Base-by-base conservation (phyloP, 1,284 basidiomycete species). In the Naganishia albida region DNA sequence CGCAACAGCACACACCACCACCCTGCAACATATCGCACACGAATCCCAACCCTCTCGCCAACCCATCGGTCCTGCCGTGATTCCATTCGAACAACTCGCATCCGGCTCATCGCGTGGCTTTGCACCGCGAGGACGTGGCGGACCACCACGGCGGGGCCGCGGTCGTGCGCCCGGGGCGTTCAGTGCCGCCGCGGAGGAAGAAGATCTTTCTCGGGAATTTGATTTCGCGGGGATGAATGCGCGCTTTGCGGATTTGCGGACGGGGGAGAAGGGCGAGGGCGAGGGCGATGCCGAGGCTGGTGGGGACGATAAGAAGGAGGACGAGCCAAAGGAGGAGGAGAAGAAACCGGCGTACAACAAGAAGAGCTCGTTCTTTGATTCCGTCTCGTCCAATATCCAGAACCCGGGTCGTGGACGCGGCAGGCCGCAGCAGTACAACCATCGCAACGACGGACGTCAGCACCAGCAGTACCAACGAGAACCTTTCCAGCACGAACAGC, bases 311-410 rank as follows among this genome's bases (percentile, higher is more conserved):
- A 25, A 40, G 26, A 54, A 48, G 42, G 49, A 53, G n/a, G 54
- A 28, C 15, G 39, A 12, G 39, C n/a, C 57, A 26, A 26, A 16
- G 34, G 51, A 53, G 51, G 40, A 56, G 40, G 30, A 60, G 25
- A 50, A 23, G 8, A 38, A 15, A 2, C 62, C 62, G 18, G 67
- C 64, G 15, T 68, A 68, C 54, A 68, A 68, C 60, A 68, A 68
- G 55, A 62, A 43, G 4, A 68, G 59, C 38, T 68, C 67, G 40
- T 68, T 68, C 67, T 68, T 68, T 52, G 67, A 68, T 30, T 68
- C 67, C 6, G 64, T 68, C 20, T 68, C 64, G 2, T 63, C 59
- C 18, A 64, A 68, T 34, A 64, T 68, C 26, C 46, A 51, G 34
- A 60, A 60, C 50, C 30, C 46, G 34, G 20, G 20, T 10, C 3